Base-by-base conservation (phyloP, 305 asterid species). In the Ilex paraguariensis region DNA sequence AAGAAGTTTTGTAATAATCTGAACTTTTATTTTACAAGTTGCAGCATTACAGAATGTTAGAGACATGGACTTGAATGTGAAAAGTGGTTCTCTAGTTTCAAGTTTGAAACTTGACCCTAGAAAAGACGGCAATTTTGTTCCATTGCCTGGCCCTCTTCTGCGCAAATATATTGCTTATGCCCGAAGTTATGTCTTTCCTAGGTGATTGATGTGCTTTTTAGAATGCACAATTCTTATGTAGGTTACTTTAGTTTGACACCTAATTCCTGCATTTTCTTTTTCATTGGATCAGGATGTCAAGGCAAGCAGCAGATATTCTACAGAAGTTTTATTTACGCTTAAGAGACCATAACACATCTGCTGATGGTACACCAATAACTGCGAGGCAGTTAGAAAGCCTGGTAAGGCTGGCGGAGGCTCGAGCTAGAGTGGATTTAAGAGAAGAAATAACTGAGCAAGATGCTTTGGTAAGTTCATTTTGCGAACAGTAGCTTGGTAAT, bases 341-440 rank as follows among this genome's bases (percentile, higher is more conserved):
- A 59, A 84, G 97, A 73, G 97, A 90, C 76, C 96, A 66, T 56
- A 86, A 70, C 73, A 80, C 93, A 59, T 82, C 91, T 49, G 84
- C 95, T 42, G 98, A 92, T 72, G 84, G 97, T 62, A 90, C 93
- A 77, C 98, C 98, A 53, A 90, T 92, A 79, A 92, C 98, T 46
- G 97, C 98, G 49, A 83, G 98, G 79, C 98, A 92, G 77, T 82
- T 92, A 63, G 98, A 92, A 80, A 92, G 98, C 77, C 82, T 92
- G 72, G 91, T 90, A 50, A 79, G 98, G 82, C 82, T 92, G 76
- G 97, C 98, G 59, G 88, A 82, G 83, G 98, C 97, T 77, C 93
- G 98, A 68, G 98, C 98, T 66, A 82, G 95, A 76, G 84, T 90
- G 56, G 98, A 92, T 67, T 84, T 90, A 71, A 82, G 97, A 79